Evolutionary conservation across 352 stramenopile genomes (phyloP).

Genomic region (Aphanomyces invadans): DNA sequence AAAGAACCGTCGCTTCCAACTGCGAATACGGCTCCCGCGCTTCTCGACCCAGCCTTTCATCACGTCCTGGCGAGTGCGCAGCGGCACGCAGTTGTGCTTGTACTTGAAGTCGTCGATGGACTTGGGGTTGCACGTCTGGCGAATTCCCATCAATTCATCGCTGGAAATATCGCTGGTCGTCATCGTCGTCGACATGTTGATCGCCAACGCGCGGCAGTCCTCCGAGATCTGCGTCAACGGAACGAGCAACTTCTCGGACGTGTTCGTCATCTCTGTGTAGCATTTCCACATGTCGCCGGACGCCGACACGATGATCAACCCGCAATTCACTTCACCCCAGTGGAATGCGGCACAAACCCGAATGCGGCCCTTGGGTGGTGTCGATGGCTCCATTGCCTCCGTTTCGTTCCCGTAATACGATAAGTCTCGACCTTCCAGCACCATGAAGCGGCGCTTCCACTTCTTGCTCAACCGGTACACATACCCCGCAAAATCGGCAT

Average conservation of each 20-base stretch:
- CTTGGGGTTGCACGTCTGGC: constrained; percentile 10
- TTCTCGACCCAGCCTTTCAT: constrained; percentile 51
- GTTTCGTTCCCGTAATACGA: constrained; percentile 37
- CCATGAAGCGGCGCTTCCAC: constrained; percentile 59
- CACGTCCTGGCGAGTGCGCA: neutral
- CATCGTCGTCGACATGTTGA: neutral
- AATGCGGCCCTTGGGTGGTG: constrained; percentile 14
- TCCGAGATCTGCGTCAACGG: constrained; percentile 9
- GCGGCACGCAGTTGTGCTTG: constrained; percentile 11
- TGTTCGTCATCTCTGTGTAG: constrained; percentile 24
- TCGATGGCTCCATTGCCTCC: constrained; percentile 9
- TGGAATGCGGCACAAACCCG: constrained; percentile 6
- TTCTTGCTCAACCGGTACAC: constrained; percentile 32
- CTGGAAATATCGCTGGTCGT: neutral
- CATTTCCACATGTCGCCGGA: constrained; percentile 22
- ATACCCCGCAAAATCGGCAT: constrained; percentile 24
- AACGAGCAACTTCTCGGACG: constrained; percentile 15
- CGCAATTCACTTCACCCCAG: constrained; percentile 20
- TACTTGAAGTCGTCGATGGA: constrained; percentile 19
- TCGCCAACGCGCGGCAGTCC: constrained; percentile 13
- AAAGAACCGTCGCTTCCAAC: constrained; percentile 72
- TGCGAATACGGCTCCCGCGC: constrained; percentile 60
- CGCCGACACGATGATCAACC: constrained; percentile 14
- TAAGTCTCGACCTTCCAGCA: constrained; percentile 46
- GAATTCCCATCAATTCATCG: constrained; percentile 13